These are phyloP conservation scores for Podospora comata DNA, from an alignment of 495 filamentous ascomycete species.

Conservation along the genomic window DNA sequence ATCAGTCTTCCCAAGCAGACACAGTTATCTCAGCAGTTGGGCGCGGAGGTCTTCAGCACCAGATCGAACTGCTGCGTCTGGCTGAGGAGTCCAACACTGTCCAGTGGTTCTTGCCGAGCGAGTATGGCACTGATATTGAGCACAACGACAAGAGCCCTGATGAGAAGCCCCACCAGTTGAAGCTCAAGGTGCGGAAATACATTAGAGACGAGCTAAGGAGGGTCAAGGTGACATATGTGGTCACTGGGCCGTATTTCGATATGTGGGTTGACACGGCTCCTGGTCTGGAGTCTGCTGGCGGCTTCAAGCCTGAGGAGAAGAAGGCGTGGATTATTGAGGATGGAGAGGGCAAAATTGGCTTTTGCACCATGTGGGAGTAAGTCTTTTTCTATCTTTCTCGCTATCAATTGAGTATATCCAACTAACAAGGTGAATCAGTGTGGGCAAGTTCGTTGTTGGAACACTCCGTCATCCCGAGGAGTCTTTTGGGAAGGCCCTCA, in stretches of 20 bases:
- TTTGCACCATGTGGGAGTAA: slow-evolving; percentile 67
- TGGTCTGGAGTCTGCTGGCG: slow-evolving; percentile 40
- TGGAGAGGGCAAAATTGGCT: slow-evolving; percentile 55
- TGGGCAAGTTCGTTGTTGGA: slow-evolving; percentile 61
- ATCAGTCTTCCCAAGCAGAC: slow-evolving; percentile 51
- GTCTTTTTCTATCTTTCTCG: slow-evolving; percentile 24
- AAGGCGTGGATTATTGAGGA: slow-evolving; percentile 58
- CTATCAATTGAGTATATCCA: background rate
- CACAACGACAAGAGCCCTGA: slow-evolving; percentile 53
- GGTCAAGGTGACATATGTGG: slow-evolving; percentile 64
- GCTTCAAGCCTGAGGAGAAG: slow-evolving; percentile 55
- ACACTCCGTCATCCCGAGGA: slow-evolving; percentile 54
- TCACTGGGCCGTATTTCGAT: slow-evolving; percentile 69
- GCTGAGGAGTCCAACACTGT: slow-evolving; percentile 55
- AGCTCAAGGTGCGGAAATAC: slow-evolving; percentile 61
- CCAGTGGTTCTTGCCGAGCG: slow-evolving; percentile 67
- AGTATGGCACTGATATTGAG: slow-evolving; percentile 74
- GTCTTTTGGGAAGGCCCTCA: slow-evolving; percentile 54
- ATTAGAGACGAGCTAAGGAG: slow-evolving; percentile 49
- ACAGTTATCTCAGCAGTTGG: slow-evolving; percentile 65
- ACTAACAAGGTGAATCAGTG: slow-evolving; percentile 40
- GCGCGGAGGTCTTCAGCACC: slow-evolving; percentile 53
- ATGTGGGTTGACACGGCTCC: slow-evolving; percentile 52
- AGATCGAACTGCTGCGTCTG: slow-evolving; percentile 57
- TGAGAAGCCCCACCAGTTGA: slow-evolving; percentile 68